A percentile compares a stretch with the other conserved stretches of the same genome.
phyloP scores from a whole-genome alignment of 1,139 yeast genomes.

The Eremothecium gossypii region DNA sequence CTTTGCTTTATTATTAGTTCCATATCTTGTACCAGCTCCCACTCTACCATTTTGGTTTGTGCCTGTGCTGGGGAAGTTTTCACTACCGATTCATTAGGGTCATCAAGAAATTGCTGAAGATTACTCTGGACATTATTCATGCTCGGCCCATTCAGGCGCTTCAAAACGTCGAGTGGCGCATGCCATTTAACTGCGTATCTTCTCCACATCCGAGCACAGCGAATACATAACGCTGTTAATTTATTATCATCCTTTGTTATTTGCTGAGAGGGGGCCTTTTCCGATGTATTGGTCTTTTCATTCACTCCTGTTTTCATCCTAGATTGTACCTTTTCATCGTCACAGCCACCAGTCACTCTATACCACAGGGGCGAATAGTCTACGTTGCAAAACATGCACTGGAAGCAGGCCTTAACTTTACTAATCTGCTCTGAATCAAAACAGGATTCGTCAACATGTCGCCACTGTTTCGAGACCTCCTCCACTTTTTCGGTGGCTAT shows the following conservation, averaged over 20 bases:
- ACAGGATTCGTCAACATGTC: conserved; percentile 35
- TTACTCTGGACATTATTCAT: conserved; percentile 13
- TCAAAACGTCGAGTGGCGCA: conserved; percentile 59
- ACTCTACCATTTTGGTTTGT: conserved; percentile 49
- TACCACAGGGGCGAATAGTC: conserved; percentile 31
- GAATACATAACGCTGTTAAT: conserved; percentile 56
- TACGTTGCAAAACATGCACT: conserved; percentile 29
- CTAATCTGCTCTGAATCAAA: conserved; percentile 27
- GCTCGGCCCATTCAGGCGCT: conserved; percentile 31
- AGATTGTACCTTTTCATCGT: conserved; percentile 41
- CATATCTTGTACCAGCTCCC: conserved; percentile 63
- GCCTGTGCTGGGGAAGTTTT: conserved; percentile 16
- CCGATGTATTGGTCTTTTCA: conserved; percentile 43
- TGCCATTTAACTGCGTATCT: conserved; percentile 89
- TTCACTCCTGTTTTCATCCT: conserved; percentile 18
- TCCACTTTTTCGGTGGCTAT: conserved; percentile 12
- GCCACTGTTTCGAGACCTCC: conserved; percentile 12
- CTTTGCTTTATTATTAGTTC: conserved; percentile 47
- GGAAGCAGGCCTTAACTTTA: conserved; percentile 17
- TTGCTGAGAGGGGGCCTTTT: conserved; percentile 34
- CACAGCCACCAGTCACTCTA: conserved; percentile 47
- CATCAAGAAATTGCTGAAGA: conserved; percentile 17
- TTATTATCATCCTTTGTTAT: conserved; percentile 28
- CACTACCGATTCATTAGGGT: conserved; percentile 12
- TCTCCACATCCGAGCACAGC: conserved; percentile 91